Evolutionary conservation across 495 filamentous ascomycete genomes (phyloP).

Genomic region (Podospora appendiculata): DNA sequence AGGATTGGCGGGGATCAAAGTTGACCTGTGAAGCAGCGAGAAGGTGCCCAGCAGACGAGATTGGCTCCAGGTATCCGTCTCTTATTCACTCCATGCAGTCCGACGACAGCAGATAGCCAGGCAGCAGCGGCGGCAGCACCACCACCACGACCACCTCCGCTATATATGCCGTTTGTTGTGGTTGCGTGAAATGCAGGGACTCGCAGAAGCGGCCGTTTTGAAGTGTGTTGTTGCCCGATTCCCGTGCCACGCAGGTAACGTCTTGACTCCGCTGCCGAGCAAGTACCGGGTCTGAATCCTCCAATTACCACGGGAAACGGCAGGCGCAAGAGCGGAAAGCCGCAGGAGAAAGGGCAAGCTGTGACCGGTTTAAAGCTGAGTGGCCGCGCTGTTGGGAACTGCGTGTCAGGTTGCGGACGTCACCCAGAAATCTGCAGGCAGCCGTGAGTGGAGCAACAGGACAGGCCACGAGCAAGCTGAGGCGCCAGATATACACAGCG

Average conservation of each 20-base stretch:
- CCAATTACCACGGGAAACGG: slow-evolving; percentile 14
- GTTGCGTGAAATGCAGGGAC: slow-evolving; percentile 11
- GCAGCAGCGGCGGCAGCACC: background rate
- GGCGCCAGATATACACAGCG: background rate
- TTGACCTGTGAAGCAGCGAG: slow-evolving; percentile 2
- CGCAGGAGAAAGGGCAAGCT: slow-evolving; percentile 6
- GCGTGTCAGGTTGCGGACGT: slow-evolving; percentile 19
- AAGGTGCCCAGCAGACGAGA: slow-evolving; percentile 7
- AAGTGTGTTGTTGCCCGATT: slow-evolving; percentile 14
- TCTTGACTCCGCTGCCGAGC: slow-evolving; percentile 10
- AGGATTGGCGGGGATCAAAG: background rate
- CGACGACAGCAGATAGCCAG: background rate
- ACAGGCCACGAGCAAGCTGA: background rate
- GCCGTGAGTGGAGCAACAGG: slow-evolving; percentile 12
- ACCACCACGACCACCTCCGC: background rate
- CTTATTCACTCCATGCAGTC: slow-evolving; percentile 14
- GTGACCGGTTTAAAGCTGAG: slow-evolving; percentile 9
- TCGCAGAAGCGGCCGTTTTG: slow-evolving; percentile 15
- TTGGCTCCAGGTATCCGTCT: slow-evolving; percentile 1
- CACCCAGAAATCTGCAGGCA: slow-evolving; percentile 14
- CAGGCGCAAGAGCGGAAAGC: slow-evolving; percentile 6
- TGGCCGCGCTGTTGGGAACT: slow-evolving; percentile 23
- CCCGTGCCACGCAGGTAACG: slow-evolving; percentile 16
- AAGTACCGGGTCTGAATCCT: slow-evolving; percentile 10
- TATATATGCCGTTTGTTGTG: slow-evolving; percentile 10